phyloP scores from a whole-genome alignment of 73 alveolate species.

The Paramecium biaurelia region DNA sequence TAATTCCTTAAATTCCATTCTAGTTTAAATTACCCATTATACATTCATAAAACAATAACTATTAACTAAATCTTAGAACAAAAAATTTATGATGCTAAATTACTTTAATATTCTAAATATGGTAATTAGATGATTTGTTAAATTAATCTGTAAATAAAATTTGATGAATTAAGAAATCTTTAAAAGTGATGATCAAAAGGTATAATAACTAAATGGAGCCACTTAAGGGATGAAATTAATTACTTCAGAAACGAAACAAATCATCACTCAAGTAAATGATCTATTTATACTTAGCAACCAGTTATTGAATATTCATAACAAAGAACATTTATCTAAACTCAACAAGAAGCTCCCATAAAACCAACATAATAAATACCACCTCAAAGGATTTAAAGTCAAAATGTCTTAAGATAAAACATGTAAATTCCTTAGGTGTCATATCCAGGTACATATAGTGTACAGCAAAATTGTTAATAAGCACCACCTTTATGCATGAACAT shows the following conservation, averaged over 20 bases:
- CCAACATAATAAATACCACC: not conserved
- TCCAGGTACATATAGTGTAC: not conserved
- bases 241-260: not conserved
- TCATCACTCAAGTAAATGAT: not conserved
- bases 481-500: slow-evolving; percentile 13
- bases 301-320: not conserved
- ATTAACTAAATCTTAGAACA: not conserved
- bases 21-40: too few species aligned
- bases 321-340: not conserved
- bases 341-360: not conserved
- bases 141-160: not conserved
- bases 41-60: not conserved
- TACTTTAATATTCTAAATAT: not conserved
- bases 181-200: not conserved
- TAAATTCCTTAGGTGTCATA: not conserved
- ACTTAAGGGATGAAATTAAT: not conserved
- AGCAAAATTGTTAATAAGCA: not conserved
- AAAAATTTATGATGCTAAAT: not conserved
- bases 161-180: not conserved
- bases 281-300: not conserved
- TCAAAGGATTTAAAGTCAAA: not conserved
- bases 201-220: not conserved
- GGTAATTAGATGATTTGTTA: not conserved
- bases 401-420: not conserved
- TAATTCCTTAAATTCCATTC: not conserved